Conservation (phyloP, 1,284 basidiomycete species). For the Rhodotorula sp. region DNA sequence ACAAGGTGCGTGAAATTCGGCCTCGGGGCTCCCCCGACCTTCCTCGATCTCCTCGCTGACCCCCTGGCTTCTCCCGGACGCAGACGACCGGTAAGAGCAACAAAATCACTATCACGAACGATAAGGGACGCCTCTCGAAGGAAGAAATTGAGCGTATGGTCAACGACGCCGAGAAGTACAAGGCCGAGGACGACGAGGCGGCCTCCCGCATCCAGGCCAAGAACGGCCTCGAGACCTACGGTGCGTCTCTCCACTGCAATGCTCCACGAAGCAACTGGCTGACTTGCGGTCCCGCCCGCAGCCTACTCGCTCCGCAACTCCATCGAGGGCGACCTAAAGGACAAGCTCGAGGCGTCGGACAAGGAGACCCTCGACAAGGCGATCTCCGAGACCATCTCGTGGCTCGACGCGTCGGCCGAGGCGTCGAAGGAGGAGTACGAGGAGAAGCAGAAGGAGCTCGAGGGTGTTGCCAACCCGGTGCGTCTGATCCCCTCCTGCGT, state of each 20-base stretch:
- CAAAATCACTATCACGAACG: slow-evolving; percentile 48
- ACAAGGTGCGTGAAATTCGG: slow-evolving; percentile 5
- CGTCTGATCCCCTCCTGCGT: neutral
- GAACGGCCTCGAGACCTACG: slow-evolving; percentile 68
- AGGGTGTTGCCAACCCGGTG: slow-evolving; percentile 69
- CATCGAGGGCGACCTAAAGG: slow-evolving; percentile 59
- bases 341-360: slow-evolving; percentile 69
- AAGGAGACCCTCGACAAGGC: slow-evolving; percentile 80
- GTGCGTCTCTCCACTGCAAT: neutral
- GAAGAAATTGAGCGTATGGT: slow-evolving; percentile 99
- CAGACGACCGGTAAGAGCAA: slow-evolving; percentile 91
- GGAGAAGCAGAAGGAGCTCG: slow-evolving; percentile 92
- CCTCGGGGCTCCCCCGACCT: too few species aligned
- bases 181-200: slow-evolving; percentile 61
- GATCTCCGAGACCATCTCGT: slow-evolving; percentile 76
- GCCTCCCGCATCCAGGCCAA: slow-evolving; percentile 60
- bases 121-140: slow-evolving; percentile 82
- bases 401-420: slow-evolving; percentile 87
- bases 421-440: slow-evolving; percentile 96
- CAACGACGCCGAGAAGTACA: slow-evolving; percentile 77
- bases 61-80: neutral
- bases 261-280: too few species aligned
- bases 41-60: neutral
- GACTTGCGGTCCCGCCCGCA: neutral
- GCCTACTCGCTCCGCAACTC: slow-evolving; percentile 95